A percentile compares a stretch with the other conserved stretches of the same genome.
These are phyloP conservation scores for Hericium rajendrae DNA, from an alignment of 768 basidiomycete genomes.

Conservation along the genomic window DNA sequence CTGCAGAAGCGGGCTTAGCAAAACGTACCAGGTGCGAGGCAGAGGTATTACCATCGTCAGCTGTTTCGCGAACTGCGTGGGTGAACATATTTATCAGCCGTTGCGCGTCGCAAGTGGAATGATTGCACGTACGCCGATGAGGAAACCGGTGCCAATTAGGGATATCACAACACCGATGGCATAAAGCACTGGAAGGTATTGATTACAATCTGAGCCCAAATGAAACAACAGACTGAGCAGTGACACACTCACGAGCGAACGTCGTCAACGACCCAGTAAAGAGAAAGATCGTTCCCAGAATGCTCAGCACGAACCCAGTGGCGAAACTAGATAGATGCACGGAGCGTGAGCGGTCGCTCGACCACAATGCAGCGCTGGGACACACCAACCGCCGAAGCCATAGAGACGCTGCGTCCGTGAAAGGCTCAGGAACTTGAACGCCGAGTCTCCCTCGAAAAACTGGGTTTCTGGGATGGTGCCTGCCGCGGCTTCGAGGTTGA, in stretches of 20 bases:
- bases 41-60: constrained; percentile 54
- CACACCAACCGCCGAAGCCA: constrained; percentile 71
- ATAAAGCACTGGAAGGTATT: constrained; percentile 53
- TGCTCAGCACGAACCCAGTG: constrained; percentile 69
- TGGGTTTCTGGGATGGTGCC: constrained; percentile 63
- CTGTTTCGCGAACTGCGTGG: constrained; percentile 62
- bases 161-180: constrained; percentile 73
- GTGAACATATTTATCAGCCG: constrained; percentile 2
- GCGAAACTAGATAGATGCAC: constrained; percentile 40
- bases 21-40: not conserved
- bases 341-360: not conserved
- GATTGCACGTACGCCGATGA: constrained; percentile 63
- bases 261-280: constrained; percentile 57
- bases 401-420: constrained; percentile 76
- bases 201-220: no score
- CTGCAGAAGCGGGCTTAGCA: constrained; percentile 26
- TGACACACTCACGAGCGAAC: constrained; percentile 59
- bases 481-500: constrained; percentile 68
- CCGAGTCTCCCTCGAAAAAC: constrained; percentile 84
- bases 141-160: constrained; percentile 81
- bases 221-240: constrained; percentile 3
- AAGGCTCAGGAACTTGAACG: constrained; percentile 71
- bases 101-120: not conserved
- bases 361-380: not conserved
- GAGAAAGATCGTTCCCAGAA: constrained; percentile 71